Base-by-base conservation (phyloP, 2,329 filamentous ascomycete genomes). In the Xylariaceae sp. region DNA sequence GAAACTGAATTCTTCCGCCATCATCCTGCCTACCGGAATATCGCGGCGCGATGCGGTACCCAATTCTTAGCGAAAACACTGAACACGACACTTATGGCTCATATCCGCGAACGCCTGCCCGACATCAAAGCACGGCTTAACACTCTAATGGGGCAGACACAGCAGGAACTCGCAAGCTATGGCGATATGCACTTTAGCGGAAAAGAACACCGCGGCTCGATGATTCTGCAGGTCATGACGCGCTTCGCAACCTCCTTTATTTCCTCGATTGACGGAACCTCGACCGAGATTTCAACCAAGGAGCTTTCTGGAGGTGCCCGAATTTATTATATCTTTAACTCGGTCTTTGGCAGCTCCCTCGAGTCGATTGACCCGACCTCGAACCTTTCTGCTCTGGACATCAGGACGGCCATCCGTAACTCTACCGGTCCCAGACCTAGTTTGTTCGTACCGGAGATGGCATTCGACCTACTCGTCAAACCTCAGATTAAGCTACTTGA, bases 311-410 rank as follows among this genome's bases (percentile, higher is more conserved):
- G 92, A 71, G 92, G 92, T 72, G 92, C 92, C 51, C 86, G 93
- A 61, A 97, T 97, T 71, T 97, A 97, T 78, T 97, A 97, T 77
- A 97, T 97, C 67, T 97, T 97, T 82, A 97, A 97, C 77, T 96
- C 92, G 4, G 93, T 97, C 49, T 99, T 97, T 74, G 94, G 94
- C 60, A 97, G 93, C 75, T 95, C 93, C 17, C 80, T 99, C 54
- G 94, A 99, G 74, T 89, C 92, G 18, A 96, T 99, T 67, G 93
- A 99, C 69, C 94, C 94, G 3, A 99, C 93, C 1, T 90, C 88
- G 52, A 99, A 99, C 71, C 86, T 99, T 61, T 94, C 94, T 5
- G 90, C 93, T 11, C 85, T 93, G 53, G 94, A 99, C 72, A 99
- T 99, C 66, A 85, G 94, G 72, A 99, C 94, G 10, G 94, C 94